A percentile compares a stretch with the other conserved stretches of the same genome.
These are phyloP conservation scores for Mollisia scopiformis DNA, from an alignment of 2,329 filamentous ascomycete genomes.

Conservation along the genomic window DNA sequence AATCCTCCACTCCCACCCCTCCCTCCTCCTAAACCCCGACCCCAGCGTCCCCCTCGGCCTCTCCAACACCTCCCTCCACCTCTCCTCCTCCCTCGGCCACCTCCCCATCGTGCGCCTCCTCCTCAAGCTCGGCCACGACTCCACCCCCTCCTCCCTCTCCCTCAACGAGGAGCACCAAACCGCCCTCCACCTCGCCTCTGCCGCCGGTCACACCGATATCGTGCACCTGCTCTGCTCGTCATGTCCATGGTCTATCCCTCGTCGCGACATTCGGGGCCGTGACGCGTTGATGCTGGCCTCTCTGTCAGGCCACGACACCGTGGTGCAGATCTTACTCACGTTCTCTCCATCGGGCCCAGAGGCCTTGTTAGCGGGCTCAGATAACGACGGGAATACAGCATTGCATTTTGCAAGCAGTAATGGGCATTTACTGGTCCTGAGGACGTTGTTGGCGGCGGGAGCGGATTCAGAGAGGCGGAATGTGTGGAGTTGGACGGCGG, in stretches of 20 bases:
- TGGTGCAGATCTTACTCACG: constrained; percentile 66
- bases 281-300: constrained; percentile 73
- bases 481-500: constrained; percentile 78
- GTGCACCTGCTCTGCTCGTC: constrained; percentile 71
- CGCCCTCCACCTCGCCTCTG: constrained; percentile 77
- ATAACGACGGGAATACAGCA: constrained; percentile 80
- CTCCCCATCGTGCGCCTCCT: constrained; percentile 70
- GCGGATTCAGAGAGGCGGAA: constrained; percentile 76
- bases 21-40: constrained; percentile 79
- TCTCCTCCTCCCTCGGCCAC: constrained; percentile 75
- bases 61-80: constrained; percentile 82
- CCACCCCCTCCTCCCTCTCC: constrained; percentile 47
- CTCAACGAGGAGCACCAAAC: constrained; percentile 82
- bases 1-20: constrained; percentile 74
- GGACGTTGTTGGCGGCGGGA: constrained; percentile 77
- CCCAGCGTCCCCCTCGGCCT: constrained; percentile 61
- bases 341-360: constrained; percentile 48
- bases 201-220: constrained; percentile 70
- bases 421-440: constrained; percentile 76
- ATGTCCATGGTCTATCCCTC: constrained; percentile 52
- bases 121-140: constrained; percentile 66
- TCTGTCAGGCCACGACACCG: constrained; percentile 63
- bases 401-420: constrained; percentile 85
- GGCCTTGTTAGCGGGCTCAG: constrained; percentile 52
- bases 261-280: constrained; percentile 67